These are phyloP conservation scores for Butyriboletus loyo DNA, from an alignment of 768 basidiomycete species.

Conservation along the genomic window DNA sequence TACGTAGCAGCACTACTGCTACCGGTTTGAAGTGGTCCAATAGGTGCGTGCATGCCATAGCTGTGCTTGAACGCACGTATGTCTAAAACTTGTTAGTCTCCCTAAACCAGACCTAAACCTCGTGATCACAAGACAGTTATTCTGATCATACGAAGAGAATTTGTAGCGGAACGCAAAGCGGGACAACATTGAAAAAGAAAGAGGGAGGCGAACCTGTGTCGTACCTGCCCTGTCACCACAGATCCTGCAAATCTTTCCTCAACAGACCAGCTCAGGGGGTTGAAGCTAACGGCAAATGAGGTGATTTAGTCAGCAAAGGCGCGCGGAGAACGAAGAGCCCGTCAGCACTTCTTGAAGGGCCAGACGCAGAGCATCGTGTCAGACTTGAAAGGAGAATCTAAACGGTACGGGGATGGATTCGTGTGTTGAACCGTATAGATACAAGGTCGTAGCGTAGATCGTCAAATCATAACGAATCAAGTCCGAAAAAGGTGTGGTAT, in stretches of 20 bases:
- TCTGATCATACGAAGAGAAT: too few relatives aligned
- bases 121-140: too few relatives aligned
- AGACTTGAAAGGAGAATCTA: neutral
- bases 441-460: conserved; percentile 12
- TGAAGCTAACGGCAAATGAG: neutral
- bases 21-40: neutral
- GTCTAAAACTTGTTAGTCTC: neutral
- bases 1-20: neutral
- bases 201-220: neutral
- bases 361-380: neutral
- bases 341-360: neutral
- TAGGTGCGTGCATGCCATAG: neutral
- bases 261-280: neutral
- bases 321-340: too few relatives aligned
- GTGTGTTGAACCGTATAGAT: conserved; percentile 5
- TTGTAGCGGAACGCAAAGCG: neutral
- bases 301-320: neutral
- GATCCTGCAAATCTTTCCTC: neutral
- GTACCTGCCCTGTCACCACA: neutral
- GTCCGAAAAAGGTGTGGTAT: neutral
- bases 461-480: neutral
- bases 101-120: too few relatives aligned
- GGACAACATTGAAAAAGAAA: too few relatives aligned
- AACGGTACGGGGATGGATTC: neutral
- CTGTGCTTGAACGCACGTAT: neutral